phyloP scores from a whole-genome alignment of 495 filamentous ascomycete species.

The Podospora australis region DNA sequence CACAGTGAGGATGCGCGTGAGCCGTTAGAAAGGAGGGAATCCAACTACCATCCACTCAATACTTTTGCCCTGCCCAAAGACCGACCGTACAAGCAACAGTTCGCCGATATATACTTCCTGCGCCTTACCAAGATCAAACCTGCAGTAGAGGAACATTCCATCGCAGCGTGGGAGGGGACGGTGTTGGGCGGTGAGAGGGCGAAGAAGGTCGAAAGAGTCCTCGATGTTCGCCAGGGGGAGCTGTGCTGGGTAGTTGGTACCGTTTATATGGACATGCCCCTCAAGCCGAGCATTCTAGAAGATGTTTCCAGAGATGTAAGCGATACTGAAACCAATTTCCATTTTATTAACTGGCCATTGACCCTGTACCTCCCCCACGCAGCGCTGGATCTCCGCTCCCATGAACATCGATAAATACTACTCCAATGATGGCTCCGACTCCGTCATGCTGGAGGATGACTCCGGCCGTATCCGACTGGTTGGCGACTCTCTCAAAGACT shows the following conservation, averaged over 20 bases:
- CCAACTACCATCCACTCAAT: slow-evolving; percentile 66
- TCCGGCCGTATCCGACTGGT: slow-evolving; percentile 82
- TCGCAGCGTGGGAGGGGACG: slow-evolving; percentile 68
- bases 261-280: slow-evolving; percentile 91
- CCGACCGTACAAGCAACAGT: slow-evolving; percentile 88
- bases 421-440: slow-evolving; percentile 49
- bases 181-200: slow-evolving; percentile 75
- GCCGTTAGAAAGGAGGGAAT: slow-evolving; percentile 41
- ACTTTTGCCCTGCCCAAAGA: slow-evolving; percentile 66
- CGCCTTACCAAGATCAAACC: slow-evolving; percentile 85
- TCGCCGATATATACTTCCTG: slow-evolving; percentile 93
- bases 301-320: slow-evolving; percentile 87
- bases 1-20: slow-evolving; percentile 33
- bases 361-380: not conserved
- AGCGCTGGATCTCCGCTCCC: slow-evolving; percentile 85
- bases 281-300: slow-evolving; percentile 95
- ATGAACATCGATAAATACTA: slow-evolving; percentile 72
- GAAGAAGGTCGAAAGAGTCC: slow-evolving; percentile 69
- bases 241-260: slow-evolving; percentile 94
- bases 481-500: slow-evolving; percentile 55
- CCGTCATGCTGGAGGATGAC: slow-evolving; percentile 90
- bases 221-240: slow-evolving; percentile 93
- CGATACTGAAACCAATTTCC: slow-evolving; percentile 1
- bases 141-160: slow-evolving; percentile 65
- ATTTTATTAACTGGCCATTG: not conserved